phyloP scores from a whole-genome alignment of 2,329 filamentous ascomycete species.

The Chaetomium olivaceum region DNA sequence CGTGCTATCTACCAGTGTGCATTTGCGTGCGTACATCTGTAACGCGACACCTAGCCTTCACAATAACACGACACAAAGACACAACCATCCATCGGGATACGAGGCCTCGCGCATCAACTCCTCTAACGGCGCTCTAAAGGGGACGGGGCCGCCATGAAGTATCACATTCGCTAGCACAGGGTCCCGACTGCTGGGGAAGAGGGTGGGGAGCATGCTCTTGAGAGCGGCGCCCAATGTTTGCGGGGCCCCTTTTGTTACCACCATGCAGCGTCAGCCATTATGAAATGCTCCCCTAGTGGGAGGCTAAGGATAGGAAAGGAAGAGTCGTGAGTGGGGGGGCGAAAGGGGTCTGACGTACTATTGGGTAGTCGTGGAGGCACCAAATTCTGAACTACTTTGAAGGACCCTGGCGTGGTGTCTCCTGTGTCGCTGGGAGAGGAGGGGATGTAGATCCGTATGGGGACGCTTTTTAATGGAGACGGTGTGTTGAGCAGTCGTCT shows the following conservation, averaged over 20 bases:
- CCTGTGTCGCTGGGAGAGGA: constrained; percentile 54
- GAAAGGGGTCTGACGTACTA: constrained; percentile 35
- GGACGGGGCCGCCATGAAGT: constrained; percentile 80
- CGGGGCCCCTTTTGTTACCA: constrained; percentile 34
- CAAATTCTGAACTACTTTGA: constrained; percentile 75
- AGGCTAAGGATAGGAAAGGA: constrained; percentile 13
- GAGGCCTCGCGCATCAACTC: constrained; percentile 80
- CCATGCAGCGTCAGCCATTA: constrained; percentile 39
- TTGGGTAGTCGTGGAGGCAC: constrained; percentile 53
- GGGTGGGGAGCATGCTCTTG: constrained; percentile 69
- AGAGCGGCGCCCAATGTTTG: constrained; percentile 72
- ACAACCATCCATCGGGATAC: constrained; percentile 91
- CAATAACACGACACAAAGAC: constrained; percentile 76
- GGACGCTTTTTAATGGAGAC: constrained; percentile 76
- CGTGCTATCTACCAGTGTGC: background rate
- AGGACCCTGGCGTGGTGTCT: constrained; percentile 47
- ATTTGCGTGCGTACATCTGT: background rate
- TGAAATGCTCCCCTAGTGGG: background rate
- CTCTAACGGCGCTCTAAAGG: constrained; percentile 75
- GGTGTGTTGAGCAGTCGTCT: constrained; percentile 74
- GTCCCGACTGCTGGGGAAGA: constrained; percentile 86
- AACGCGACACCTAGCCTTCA: constrained; percentile 23
- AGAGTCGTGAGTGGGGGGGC: background rate
- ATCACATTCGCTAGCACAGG: constrained; percentile 81
- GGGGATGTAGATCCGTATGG: constrained; percentile 82